phyloP scores from a whole-genome alignment of 2,329 filamentous ascomycete genomes.

The Cladosporium cucumerinum region DNA sequence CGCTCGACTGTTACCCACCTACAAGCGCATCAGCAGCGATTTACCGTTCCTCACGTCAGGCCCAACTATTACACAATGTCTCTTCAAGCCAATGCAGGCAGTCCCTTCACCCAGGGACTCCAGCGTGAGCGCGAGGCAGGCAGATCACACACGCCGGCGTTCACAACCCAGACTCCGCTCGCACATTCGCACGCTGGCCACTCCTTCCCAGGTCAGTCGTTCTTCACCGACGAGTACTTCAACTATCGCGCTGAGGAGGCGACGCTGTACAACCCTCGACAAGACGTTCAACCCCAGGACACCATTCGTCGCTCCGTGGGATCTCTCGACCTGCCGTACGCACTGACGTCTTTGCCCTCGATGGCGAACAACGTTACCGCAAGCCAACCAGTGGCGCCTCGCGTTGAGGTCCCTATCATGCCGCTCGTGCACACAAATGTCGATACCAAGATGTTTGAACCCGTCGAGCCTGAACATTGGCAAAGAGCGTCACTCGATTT shows the following conservation, averaged over 20 bases:
- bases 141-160: neutral
- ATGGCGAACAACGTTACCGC: neutral
- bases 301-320: neutral
- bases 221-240: slow-evolving; percentile 6
- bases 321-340: neutral
- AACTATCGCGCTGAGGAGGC: slow-evolving; percentile 10
- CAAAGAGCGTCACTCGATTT: neutral
- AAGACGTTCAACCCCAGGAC: neutral
- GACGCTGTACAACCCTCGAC: neutral
- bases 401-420: neutral
- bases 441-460: slow-evolving; percentile 4
- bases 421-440: neutral
- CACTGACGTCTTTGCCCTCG: neutral
- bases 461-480: slow-evolving; percentile 3
- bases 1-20: neutral
- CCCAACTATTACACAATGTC: neutral
- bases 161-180: neutral
- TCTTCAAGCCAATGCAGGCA: neutral
- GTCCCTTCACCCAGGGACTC: neutral
- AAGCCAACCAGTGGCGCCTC: neutral
- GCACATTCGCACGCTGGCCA: neutral
- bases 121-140: neutral
- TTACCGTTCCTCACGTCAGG: neutral
- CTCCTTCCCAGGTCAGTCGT: neutral
- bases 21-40: neutral